Base-by-base conservation (phyloP, 176 grass and related monocot genomes). In the Saccharum spontaneum region DNA sequence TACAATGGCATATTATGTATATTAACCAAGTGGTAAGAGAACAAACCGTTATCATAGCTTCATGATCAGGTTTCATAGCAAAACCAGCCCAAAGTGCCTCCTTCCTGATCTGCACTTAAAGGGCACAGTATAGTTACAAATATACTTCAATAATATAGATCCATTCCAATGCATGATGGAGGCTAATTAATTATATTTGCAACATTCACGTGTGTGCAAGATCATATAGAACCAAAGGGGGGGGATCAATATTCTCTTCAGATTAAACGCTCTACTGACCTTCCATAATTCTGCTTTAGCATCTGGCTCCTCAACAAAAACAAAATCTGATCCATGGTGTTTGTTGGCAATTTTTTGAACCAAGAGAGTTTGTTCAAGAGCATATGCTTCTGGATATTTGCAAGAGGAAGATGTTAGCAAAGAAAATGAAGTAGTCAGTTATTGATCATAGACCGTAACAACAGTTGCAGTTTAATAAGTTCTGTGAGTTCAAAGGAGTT, bases 71-170 rank as follows among this genome's bases (percentile, higher is more conserved):
- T 89, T 92, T 83, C 97, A 99, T 96, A 33, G 91, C 93, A 91
- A 91, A 95, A 75, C 93, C 77, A 87, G 97, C 97, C 97, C 97
- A 99, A 86, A 99, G 93, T 61, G 97, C 97, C 75, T 96, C 88
- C 79, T 98, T 98, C 69, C 91, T 93, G 81, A 94, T 99, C 93
- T 98, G 91, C 77, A 62, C 45, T 54, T 71, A 70, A 52, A 86
- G 13, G 71, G 39, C 8, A 30, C 60, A 67, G 70, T 68, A 49
- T 23, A 34, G 36, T 79, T 43, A 75, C 22, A 87, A 80, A 84
- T 83, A 79, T 52, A 61, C n/a, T 87, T 39, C 44, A 79, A 72
- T n/a, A 62, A n/a, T 33, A 83, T 16, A 73, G 22, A 67, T 62
- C 8, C 12, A 38, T 83, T 28, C 18, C 30, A 46, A 30, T 34